Evolutionary conservation across 352 stramenopile genomes (phyloP), one percentile per base, ranked within the genome.

Genomic region (Pythium diclinum): DNA sequence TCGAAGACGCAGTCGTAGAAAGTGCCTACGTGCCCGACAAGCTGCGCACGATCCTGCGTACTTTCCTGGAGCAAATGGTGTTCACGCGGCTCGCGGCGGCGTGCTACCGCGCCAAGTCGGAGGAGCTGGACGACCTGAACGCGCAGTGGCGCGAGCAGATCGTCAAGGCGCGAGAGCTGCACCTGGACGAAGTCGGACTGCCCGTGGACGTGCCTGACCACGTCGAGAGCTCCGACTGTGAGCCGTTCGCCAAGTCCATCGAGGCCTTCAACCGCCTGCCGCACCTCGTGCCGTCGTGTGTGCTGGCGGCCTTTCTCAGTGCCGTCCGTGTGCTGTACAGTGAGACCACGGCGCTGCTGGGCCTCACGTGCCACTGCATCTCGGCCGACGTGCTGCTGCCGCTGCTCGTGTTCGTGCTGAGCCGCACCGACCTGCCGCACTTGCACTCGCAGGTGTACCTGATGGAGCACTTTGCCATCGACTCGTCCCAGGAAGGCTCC

Each of bases 361-460:
- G 65, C 21, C 65, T 90, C 14, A 59, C 80, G 32, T 74, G 74
- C 52, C 69, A 67, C 51, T 83, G 71, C 64, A 83, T 93, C 42
- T 94, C 85, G 56, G 85, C 85, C 0, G 85, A 94, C 65, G 77
- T 94, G 56, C 62, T 94, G 36, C 67, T 94, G 38, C 85, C 85
- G 21, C 62, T 92, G 56, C 69, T 94, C 23, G 83, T 94, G 56
- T 89, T 81, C 58, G 76, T 92, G 60, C 63, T 94, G 23, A 87
- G 82, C 54, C 79, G 81, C 56, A 75, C 73, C 19, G 75, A 92
- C 23, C 65, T 92, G 56, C 81, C 82, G 34, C 83, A 91, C 62
- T 57, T 94, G 66, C 80, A 92, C 65, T 79, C 78, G 30, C 85
- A 94, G 60, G 76, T 92, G 63, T 91, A 80, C 59, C 44, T 88